Evolutionary conservation across 2,329 filamentous ascomycete species (phyloP).

Genomic region (Paecilomyces sp.): DNA sequence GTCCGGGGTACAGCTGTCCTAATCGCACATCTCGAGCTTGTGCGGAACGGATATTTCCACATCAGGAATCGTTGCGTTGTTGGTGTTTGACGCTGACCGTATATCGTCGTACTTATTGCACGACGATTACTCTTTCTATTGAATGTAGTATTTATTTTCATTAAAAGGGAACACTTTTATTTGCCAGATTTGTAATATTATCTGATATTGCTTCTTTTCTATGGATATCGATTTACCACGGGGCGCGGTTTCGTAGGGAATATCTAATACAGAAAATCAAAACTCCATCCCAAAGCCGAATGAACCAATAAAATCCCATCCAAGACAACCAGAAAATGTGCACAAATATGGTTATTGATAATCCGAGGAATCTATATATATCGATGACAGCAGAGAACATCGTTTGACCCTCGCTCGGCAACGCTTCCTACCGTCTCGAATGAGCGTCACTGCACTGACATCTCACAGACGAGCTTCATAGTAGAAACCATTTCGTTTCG

Average conservation of each 20-base stretch:
- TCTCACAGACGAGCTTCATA: background rate
- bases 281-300: background rate
- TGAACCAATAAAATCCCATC: background rate
- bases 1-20: background rate
- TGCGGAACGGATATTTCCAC: constrained; percentile 1
- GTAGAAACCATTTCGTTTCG: background rate
- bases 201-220: background rate
- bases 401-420: too few relatives aligned
- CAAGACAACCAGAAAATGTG: background rate
- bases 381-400: background rate
- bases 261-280: background rate
- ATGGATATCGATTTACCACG: background rate
- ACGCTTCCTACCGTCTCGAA: background rate
- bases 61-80: background rate
- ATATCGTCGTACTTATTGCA: too few relatives aligned
- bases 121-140: background rate
- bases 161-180: background rate
- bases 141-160: background rate
- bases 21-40: background rate
- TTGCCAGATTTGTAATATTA: background rate
- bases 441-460: background rate
- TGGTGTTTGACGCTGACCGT: background rate
- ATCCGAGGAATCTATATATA: background rate
- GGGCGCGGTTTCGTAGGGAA: background rate
- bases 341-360: background rate